These are phyloP conservation scores for Wallacemonas sp. DNA, from an alignment of 208 protist species.

Conservation along the genomic window DNA sequence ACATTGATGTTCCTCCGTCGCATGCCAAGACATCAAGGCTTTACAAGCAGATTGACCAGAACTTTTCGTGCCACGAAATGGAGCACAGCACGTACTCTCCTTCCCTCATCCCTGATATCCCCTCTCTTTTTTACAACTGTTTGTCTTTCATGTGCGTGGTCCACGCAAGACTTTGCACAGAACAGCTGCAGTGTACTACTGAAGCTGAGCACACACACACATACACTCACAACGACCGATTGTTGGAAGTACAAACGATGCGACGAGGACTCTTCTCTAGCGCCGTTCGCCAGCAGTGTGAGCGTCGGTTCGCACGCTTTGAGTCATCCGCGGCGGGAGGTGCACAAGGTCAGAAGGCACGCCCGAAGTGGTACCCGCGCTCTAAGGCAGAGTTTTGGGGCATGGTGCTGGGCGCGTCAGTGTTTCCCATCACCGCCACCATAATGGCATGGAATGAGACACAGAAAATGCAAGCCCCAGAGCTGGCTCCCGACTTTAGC, in stretches of 20 bases:
- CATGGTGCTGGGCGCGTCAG: slow-evolving; percentile 44
- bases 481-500: slow-evolving; percentile 53
- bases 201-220: too few species aligned
- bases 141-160: too few species aligned
- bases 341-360: not conserved
- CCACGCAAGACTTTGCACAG: too few species aligned
- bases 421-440: slow-evolving; percentile 53
- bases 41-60: too few species aligned
- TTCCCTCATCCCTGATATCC: too few species aligned
- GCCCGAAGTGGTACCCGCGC: slow-evolving; percentile 41
- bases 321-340: not conserved
- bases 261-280: not conserved
- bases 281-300: slow-evolving; percentile 8
- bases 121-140: too few species aligned
- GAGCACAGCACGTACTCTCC: too few species aligned
- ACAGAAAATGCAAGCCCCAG: slow-evolving; percentile 17
- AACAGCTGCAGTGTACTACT: too few species aligned
- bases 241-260: not conserved
- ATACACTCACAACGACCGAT: too few species aligned
- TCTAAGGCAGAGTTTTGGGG: slow-evolving; percentile 66
- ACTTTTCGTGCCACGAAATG: too few species aligned
- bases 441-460: slow-evolving; percentile 59
- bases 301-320: not conserved
- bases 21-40: too few species aligned
- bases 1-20: too few species aligned